phyloP scores from a whole-genome alignment of 176 grass and related monocot species.

The Aegilops speltoides region DNA sequence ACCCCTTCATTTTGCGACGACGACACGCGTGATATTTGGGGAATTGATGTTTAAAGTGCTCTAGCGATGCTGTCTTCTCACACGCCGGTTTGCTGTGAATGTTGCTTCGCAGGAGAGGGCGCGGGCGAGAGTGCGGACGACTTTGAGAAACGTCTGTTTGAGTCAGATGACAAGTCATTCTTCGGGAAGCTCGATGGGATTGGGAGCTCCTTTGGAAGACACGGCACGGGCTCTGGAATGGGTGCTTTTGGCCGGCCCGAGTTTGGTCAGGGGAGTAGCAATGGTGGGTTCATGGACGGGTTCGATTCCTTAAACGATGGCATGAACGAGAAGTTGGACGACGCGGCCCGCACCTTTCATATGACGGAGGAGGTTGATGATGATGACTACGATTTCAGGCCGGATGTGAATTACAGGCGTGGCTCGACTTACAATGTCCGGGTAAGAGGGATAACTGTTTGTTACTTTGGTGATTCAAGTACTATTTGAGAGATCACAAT shows the following conservation, averaged over 20 bases:
- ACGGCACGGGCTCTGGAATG: conserved; percentile 18
- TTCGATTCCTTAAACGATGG: conserved; percentile 67
- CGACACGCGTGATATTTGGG: neutral
- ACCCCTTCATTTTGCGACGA: neutral
- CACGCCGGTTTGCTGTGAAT: conserved; percentile 11
- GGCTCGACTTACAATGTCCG: conserved; percentile 52
- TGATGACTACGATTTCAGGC: conserved; percentile 58
- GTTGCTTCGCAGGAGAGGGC: conserved; percentile 1
- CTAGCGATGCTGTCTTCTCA: neutral
- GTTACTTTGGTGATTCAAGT: neutral
- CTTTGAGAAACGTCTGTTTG: conserved; percentile 54
- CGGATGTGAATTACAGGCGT: conserved; percentile 53
- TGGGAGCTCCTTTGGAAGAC: conserved; percentile 30
- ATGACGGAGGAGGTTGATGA: conserved; percentile 37
- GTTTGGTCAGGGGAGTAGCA: neutral
- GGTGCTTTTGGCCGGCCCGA: neutral
- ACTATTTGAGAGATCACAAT: neutral
- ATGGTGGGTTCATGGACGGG: neutral
- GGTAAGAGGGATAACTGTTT: conserved; percentile 40
- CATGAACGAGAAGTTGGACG: conserved; percentile 49
- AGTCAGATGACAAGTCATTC: conserved; percentile 7
- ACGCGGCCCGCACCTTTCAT: conserved; percentile 37
- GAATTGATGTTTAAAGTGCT: neutral
- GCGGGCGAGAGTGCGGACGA: conserved; percentile 31
- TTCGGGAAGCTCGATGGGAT: conserved; percentile 54